phyloP scores from a whole-genome alignment of 169 alveolate genomes.

The Besnoitia besnoiti region DNA sequence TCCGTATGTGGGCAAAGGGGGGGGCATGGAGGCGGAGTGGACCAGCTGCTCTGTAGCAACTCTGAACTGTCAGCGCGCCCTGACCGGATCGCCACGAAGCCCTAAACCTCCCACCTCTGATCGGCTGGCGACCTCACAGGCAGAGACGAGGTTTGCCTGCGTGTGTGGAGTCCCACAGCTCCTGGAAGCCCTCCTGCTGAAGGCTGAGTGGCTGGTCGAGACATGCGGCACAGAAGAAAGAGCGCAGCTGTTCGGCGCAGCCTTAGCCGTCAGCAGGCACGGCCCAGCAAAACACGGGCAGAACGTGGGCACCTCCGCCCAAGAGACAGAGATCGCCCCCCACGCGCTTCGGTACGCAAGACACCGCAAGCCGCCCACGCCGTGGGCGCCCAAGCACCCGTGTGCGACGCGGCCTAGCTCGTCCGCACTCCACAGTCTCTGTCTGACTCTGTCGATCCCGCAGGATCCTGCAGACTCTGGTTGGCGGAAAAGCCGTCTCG shows the following conservation, averaged over 20 bases:
- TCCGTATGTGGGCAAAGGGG: neutral
- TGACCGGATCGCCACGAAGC: too few species aligned
- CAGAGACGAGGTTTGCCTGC: too few species aligned
- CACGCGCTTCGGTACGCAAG: neutral
- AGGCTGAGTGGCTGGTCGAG: neutral
- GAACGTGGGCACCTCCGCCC: neutral
- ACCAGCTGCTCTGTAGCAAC: neutral
- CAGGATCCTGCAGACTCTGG: neutral
- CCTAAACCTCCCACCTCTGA: too few species aligned
- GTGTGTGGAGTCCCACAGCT: neutral
- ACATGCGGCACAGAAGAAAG: neutral
- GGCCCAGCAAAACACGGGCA: neutral
- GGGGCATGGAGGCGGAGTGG: too few species aligned
- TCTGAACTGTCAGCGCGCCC: too few species aligned
- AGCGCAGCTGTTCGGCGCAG: neutral
- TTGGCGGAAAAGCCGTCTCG: neutral
- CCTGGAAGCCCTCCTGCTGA: neutral
- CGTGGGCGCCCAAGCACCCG: neutral
- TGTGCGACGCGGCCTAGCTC: neutral
- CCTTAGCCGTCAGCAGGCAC: neutral
- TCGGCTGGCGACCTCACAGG: too few species aligned
- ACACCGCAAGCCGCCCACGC: neutral
- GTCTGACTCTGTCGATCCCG: neutral
- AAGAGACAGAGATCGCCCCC: neutral
- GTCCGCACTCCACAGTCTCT: neutral